Evolutionary conservation across 2,329 filamentous ascomycete species (phyloP), one percentile per base, ranked within the genome.

Genomic region (Monosporascus cannonballus): DNA sequence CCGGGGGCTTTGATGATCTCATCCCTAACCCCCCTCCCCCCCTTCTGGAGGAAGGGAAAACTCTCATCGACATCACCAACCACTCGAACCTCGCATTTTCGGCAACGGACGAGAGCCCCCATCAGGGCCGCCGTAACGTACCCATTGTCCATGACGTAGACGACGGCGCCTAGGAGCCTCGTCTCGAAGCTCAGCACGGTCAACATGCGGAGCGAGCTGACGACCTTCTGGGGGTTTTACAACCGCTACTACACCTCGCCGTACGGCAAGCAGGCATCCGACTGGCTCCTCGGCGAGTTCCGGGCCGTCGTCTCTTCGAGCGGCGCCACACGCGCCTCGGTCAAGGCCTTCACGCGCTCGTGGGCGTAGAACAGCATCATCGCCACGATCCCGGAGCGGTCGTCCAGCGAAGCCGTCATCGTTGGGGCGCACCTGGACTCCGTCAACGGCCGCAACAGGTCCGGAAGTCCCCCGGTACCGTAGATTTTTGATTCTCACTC

Each of bases 361-460:
- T 94, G 88, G 86, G 80, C 81, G 15, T 89, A 94, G 66, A 84
- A 83, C 60, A 87, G 82, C 61, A 84, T 94, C 62, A 90, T 94
- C 61, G 89, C 87, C n/a, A 88, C 85, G 1, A 85, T 94, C 30
- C 88, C 88, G 0, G 89, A 89, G 17, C 79, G 84, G 69, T 84
- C 77, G 54, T 78, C 86, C 49, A 84, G 87, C 65, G 92, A 88
- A 0, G 78, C 93, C 27, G 83, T 93, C 2, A 81, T 93, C 2
- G 81, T 93, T 51, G 88, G 89, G 27, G 87, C 88, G 1, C 88
- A 92, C 62, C 87, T 90, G 61, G 89, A 93, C 67, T 89, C 85
- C 60, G 86, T 93, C 69, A 93, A 93, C 64, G 75, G 89, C 36
- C 86, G 86, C 64, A 72, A 90, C 7, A 86, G 87, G 1, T 83